phyloP scores from a whole-genome alignment of 1,284 basidiomycete species.

The Naganishia cerealis region DNA sequence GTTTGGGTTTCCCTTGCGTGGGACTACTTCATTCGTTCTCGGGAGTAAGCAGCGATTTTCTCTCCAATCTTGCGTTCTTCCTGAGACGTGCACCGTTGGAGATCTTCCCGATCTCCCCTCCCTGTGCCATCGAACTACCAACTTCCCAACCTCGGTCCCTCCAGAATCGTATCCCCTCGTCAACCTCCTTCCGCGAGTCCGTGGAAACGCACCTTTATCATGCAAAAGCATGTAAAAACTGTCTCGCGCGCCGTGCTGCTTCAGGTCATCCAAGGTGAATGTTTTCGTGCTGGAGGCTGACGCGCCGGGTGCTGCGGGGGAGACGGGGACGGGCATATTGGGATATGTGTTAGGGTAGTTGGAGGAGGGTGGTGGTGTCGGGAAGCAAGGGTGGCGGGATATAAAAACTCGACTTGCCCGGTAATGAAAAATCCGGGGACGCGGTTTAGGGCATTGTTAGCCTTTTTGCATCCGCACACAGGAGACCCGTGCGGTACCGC shows the following conservation, averaged over 20 bases:
- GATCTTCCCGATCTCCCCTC: too few species aligned
- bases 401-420: neutral
- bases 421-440: slow-evolving; percentile 21
- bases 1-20: too few species aligned
- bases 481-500: neutral
- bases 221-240: slow-evolving; percentile 76
- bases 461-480: slow-evolving; percentile 20
- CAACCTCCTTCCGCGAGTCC: neutral
- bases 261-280: slow-evolving; percentile 71
- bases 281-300: slow-evolving; percentile 42
- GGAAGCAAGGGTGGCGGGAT: neutral
- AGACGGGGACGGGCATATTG: slow-evolving; percentile 25
- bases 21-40: too few species aligned
- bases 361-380: neutral
- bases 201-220: slow-evolving; percentile 67
- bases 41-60: too few species aligned
- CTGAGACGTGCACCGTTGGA: neutral
- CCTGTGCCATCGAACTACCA: neutral
- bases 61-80: neutral
- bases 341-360: neutral
- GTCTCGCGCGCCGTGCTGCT: slow-evolving; percentile 70
- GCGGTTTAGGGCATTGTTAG: slow-evolving; percentile 6
- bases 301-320: slow-evolving; percentile 18
- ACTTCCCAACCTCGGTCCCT: neutral
- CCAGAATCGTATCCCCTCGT: neutral